phyloP scores from a whole-genome alignment of 2,329 filamentous ascomycete species.

The Clonostachys byssicola region DNA sequence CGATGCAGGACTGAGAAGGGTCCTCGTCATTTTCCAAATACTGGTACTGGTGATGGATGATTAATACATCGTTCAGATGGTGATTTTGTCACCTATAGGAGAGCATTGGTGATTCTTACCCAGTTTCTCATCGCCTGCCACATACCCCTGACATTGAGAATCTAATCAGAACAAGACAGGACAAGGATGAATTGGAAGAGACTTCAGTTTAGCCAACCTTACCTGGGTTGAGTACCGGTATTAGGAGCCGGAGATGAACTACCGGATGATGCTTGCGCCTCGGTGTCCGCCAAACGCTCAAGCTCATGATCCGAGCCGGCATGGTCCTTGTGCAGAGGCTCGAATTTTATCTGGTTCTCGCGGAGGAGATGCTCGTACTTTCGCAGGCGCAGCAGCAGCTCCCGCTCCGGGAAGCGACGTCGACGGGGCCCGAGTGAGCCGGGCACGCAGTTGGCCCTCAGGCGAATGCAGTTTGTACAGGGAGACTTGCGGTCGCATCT shows the following conservation, averaged over 20 bases:
- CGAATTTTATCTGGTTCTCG: slow-evolving; percentile 49
- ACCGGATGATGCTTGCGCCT: too few relatives aligned
- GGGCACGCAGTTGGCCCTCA: slow-evolving; percentile 36
- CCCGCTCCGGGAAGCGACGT: slow-evolving; percentile 49
- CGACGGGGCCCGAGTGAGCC: slow-evolving; percentile 29
- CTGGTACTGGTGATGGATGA: background rate
- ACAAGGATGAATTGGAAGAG: too few relatives aligned
- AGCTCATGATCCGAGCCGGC: background rate
- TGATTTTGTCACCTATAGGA: too few relatives aligned
- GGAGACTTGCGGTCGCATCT: slow-evolving; percentile 57
- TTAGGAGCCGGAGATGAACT: too few relatives aligned
- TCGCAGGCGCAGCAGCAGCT: slow-evolving; percentile 50
- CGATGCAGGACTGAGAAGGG: background rate
- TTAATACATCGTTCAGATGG: too few relatives aligned
- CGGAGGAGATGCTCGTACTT: slow-evolving; percentile 53
- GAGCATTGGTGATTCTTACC: too few relatives aligned
- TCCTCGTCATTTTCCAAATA: background rate
- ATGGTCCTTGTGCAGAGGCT: slow-evolving; percentile 26
- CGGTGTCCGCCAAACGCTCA: too few relatives aligned
- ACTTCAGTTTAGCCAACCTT: too few relatives aligned
- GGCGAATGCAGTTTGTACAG: slow-evolving; percentile 48
- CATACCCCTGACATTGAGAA: too few relatives aligned
- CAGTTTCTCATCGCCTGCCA: too few relatives aligned
- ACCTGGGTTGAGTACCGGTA: too few relatives aligned
- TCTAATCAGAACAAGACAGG: too few relatives aligned